Percentiles rank a stretch among this genome's conserved stretches.
Evolutionary conservation across 768 basidiomycete genomes (phyloP).

Genomic region (Dacryopinax primogenitus): DNA sequence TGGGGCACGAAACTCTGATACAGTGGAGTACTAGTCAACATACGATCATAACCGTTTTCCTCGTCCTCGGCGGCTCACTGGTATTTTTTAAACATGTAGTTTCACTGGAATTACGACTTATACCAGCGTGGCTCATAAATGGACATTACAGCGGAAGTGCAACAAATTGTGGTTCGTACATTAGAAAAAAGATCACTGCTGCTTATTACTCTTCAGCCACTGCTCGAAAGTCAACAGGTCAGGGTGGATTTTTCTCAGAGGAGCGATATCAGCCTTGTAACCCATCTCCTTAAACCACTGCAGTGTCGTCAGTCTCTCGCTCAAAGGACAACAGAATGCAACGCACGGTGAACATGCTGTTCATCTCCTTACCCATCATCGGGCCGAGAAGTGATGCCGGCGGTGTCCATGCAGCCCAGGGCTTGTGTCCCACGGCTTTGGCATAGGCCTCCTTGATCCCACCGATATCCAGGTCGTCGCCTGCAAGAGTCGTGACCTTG

Average conservation of each 20-base stretch:
- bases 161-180: background rate
- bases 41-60: too few relatives aligned
- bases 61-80: too few relatives aligned
- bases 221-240: slow-evolving; percentile 18
- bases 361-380: slow-evolving; percentile 11
- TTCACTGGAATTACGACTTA: too few relatives aligned
- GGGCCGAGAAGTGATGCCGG: background rate
- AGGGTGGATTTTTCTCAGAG: slow-evolving; percentile 16
- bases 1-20: too few relatives aligned
- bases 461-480: slow-evolving; percentile 16
- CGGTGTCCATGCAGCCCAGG: slow-evolving; percentile 18
- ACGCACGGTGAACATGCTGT: slow-evolving; percentile 16
- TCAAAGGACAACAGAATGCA: background rate
- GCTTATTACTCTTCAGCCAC: slow-evolving; percentile 13
- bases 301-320: slow-evolving; percentile 9
- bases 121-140: too few relatives aligned
- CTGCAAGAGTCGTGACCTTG: slow-evolving; percentile 16
- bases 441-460: slow-evolving; percentile 12
- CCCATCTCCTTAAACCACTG: slow-evolving; percentile 17
- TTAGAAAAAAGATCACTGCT: background rate
- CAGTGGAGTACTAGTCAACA: too few relatives aligned
- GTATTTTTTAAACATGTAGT: too few relatives aligned
- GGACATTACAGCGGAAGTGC: too few relatives aligned
- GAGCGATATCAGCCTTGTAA: slow-evolving; percentile 14
- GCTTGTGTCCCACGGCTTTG: slow-evolving; percentile 13